phyloP scores from a whole-genome alignment of 1,284 basidiomycete genomes.

The Ustilago sp. region DNA sequence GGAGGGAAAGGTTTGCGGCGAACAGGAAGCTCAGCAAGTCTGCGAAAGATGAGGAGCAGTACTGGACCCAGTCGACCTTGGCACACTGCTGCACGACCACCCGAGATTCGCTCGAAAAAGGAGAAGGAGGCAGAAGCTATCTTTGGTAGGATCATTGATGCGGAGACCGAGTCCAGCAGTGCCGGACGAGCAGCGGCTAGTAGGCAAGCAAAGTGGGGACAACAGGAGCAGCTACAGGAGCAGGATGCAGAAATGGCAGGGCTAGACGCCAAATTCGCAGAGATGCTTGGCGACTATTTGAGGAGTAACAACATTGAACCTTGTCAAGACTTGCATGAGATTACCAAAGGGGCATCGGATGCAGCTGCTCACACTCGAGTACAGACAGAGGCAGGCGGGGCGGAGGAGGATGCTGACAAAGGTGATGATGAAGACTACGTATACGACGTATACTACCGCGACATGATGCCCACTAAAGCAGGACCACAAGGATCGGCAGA shows the following conservation, averaged over 20 bases:
- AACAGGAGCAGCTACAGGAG: neutral
- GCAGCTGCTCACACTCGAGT: neutral
- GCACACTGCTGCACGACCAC: constrained; percentile 32
- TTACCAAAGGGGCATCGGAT: constrained; percentile 28
- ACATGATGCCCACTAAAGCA: constrained; percentile 43
- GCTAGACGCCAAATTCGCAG: constrained; percentile 55
- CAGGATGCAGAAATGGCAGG: constrained; percentile 49
- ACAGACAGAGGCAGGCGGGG: neutral
- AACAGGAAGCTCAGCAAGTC: constrained; percentile 40
- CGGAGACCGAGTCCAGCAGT: constrained; percentile 30
- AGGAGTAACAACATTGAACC: constrained; percentile 49
- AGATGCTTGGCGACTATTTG: constrained; percentile 56
- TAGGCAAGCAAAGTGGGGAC: constrained; percentile 3
- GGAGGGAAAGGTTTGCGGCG: constrained; percentile 26
- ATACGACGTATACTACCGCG: constrained; percentile 67
- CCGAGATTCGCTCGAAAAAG: constrained; percentile 49
- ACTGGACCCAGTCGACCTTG: constrained; percentile 27
- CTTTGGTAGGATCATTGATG: constrained; percentile 53
- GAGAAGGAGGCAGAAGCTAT: constrained; percentile 45
- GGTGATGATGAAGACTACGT: constrained; percentile 59
- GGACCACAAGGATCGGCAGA: constrained; percentile 42
- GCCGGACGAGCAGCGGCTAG: neutral
- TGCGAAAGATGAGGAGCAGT: constrained; percentile 40
- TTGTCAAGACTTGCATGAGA: constrained; percentile 40
- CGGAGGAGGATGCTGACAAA: constrained; percentile 13